phyloP scores from a whole-genome alignment of 305 asterid genomes.

The Rubia occidens region DNA sequence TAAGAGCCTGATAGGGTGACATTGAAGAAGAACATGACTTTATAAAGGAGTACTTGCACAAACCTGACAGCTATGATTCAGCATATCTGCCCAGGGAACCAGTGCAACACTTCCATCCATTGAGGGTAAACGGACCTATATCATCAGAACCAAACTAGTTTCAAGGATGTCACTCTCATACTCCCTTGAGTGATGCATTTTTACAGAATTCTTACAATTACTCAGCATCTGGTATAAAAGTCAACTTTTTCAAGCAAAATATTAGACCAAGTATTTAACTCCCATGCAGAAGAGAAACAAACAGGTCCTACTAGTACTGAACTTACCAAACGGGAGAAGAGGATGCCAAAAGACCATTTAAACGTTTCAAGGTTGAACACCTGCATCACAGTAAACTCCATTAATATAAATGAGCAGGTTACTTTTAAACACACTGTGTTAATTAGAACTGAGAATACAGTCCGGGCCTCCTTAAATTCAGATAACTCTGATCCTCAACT shows the following conservation, averaged over 20 bases:
- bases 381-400: slow-evolving; percentile 34
- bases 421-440: neutral
- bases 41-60: slow-evolving; percentile 16
- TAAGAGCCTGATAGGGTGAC: slow-evolving; percentile 15
- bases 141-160: neutral
- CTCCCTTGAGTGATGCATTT: neutral
- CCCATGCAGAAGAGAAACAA: neutral
- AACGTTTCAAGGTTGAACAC: slow-evolving; percentile 74
- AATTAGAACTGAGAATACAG: neutral
- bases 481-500: neutral
- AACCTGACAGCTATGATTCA: slow-evolving; percentile 85
- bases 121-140: slow-evolving; percentile 83
- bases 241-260: neutral
- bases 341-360: slow-evolving; percentile 91
- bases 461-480: neutral
- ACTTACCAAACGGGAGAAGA: slow-evolving; percentile 94
- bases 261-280: neutral
- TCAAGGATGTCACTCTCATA: neutral
- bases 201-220: neutral
- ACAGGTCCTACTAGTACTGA: slow-evolving; percentile 7
- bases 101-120: slow-evolving; percentile 82
- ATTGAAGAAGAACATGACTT: slow-evolving; percentile 9
- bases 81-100: slow-evolving; percentile 99
- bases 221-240: neutral
- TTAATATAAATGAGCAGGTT: slow-evolving; percentile 9